Percentiles rank a stretch among this genome's conserved stretches.
Evolutionary conservation across 345 rosid species (phyloP).

Genomic region (Noccaea caerulescens): DNA sequence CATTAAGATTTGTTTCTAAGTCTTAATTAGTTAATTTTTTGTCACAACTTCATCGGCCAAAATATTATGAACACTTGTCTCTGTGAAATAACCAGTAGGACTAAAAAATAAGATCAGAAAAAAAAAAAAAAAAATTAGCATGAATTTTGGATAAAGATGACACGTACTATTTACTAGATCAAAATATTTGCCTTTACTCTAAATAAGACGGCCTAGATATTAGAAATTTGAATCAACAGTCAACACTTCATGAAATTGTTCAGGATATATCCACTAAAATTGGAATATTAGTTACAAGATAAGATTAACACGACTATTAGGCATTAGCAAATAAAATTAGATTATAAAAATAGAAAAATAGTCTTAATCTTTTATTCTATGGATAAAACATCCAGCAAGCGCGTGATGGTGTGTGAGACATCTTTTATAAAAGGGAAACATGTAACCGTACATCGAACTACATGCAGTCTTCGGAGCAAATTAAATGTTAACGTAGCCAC

Average conservation of each 20-base stretch:
- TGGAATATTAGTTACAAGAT: not conserved
- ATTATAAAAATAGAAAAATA: not conserved
- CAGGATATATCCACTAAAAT: not conserved
- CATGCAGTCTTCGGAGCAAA: constrained; percentile 15
- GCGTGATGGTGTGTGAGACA: not conserved
- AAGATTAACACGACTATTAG: constrained; percentile 12
- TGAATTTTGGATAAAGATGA: constrained; percentile 14
- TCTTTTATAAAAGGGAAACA: not conserved
- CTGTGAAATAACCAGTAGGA: not conserved
- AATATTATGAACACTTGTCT: not conserved
- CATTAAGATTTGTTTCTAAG: not conserved
- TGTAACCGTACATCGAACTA: constrained; percentile 13
- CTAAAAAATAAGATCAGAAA: not conserved
- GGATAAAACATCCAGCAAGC: not conserved
- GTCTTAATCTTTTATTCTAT: not conserved
- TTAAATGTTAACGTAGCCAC: constrained; percentile 26
- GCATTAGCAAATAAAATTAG: not conserved
- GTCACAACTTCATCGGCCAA: not conserved
- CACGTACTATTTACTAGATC: constrained; percentile 4
- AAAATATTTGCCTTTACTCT: not conserved
- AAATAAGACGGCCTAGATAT: not conserved
- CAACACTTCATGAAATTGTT: not conserved
- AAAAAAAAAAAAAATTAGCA: not conserved
- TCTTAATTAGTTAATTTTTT: not conserved
- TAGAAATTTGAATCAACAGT: constrained; percentile 1